Conservation (phyloP, 208 protist genomes). For the Crithidia expoeki region DNA sequence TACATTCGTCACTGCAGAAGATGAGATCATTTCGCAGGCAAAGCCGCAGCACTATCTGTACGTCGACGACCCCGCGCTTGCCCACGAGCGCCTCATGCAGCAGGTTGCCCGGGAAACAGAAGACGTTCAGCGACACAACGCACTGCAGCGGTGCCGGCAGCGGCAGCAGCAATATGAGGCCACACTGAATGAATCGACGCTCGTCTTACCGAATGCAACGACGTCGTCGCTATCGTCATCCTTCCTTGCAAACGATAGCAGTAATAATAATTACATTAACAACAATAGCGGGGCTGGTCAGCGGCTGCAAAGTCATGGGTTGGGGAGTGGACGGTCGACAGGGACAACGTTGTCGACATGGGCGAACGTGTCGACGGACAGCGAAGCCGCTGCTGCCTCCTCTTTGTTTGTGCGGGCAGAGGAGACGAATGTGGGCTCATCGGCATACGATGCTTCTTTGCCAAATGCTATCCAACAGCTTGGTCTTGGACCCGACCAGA, state of each 20-base stretch:
- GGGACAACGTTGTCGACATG: not conserved
- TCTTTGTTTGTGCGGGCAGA: too few relatives aligned
- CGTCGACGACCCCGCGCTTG: constrained; percentile 46
- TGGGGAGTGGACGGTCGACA: not conserved
- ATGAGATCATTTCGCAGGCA: too few relatives aligned
- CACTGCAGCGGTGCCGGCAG: constrained; percentile 32
- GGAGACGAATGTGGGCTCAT: too few relatives aligned
- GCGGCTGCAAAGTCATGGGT: not conserved
- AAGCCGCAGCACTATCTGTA: constrained; percentile 26
- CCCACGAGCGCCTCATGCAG: constrained; percentile 46
- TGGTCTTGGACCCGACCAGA: too few relatives aligned
- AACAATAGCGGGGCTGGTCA: not conserved
- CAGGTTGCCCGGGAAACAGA: constrained; percentile 39
- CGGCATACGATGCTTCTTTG: too few relatives aligned
- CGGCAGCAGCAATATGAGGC: constrained; percentile 25
- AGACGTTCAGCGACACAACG: constrained; percentile 40
- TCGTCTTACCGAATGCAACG: not conserved
- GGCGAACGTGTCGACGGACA: not conserved
- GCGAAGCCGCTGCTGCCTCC: not conserved
- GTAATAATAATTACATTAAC: not conserved
- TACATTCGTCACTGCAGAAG: not conserved
- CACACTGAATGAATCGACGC: not conserved
- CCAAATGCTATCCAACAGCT: too few relatives aligned
- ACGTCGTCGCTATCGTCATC: not conserved
- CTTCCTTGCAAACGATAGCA: not conserved